Evolutionary conservation across 2,329 filamentous ascomycete genomes (phyloP).

Genomic region (Neocucurbitaria cava): DNA sequence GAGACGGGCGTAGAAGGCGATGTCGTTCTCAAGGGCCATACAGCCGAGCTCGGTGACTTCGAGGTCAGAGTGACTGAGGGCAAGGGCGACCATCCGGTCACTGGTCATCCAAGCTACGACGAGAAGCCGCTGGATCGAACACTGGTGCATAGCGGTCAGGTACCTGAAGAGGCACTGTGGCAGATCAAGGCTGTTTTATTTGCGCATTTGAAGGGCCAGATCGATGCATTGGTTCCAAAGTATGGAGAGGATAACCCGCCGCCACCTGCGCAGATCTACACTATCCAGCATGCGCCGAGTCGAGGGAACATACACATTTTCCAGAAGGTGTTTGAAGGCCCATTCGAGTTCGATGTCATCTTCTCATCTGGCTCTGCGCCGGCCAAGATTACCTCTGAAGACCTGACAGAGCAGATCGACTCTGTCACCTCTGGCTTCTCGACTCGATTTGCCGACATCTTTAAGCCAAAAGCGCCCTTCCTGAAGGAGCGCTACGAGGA

Average conservation of each 20-base stretch:
- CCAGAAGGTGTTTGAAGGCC: slow-evolving; percentile 88
- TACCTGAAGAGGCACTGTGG: slow-evolving; percentile 77
- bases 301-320: slow-evolving; percentile 84
- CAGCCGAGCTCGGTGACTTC: slow-evolving; percentile 77
- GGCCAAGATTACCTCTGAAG: slow-evolving; percentile 61
- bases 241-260: slow-evolving; percentile 70
- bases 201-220: slow-evolving; percentile 66
- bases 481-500: slow-evolving; percentile 72
- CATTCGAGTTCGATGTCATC: slow-evolving; percentile 91
- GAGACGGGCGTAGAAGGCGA: slow-evolving; percentile 62
- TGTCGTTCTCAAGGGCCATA: slow-evolving; percentile 74
- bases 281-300: slow-evolving; percentile 72
- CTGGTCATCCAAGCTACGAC: slow-evolving; percentile 68
- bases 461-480: slow-evolving; percentile 79
- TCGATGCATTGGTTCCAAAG: slow-evolving; percentile 65
- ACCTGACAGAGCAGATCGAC: slow-evolving; percentile 74
- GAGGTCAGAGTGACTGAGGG: slow-evolving; percentile 79
- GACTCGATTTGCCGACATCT: slow-evolving; percentile 74
- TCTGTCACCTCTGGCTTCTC: slow-evolving; percentile 72
- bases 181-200: slow-evolving; percentile 76
- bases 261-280: slow-evolving; percentile 85
- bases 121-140: slow-evolving; percentile 78
- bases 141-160: slow-evolving; percentile 72
- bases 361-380: slow-evolving; percentile 80
- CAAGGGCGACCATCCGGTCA: slow-evolving; percentile 64